Evolutionary conservation across 129 eudicot genomes (phyloP).

Genomic region (Flaveria linearis): DNA sequence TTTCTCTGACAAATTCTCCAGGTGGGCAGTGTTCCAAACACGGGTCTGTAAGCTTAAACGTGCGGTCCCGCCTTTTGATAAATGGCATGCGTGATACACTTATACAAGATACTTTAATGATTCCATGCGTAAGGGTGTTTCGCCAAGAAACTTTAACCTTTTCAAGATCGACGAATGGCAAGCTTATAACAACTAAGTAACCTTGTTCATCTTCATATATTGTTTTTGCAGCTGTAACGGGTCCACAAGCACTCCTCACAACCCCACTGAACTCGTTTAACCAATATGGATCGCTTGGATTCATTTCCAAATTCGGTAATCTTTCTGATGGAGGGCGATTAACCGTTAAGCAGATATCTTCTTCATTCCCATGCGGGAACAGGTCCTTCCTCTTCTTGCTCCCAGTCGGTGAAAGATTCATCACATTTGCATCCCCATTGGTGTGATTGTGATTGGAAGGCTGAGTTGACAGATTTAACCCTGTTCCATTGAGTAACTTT

Average conservation of each 20-base stretch:
- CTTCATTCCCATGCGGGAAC: constrained; percentile 56
- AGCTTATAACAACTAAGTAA: constrained; percentile 66
- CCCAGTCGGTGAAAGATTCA: constrained; percentile 61
- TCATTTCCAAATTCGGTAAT: constrained; percentile 54
- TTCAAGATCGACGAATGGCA: constrained; percentile 84
- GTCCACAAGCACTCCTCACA: constrained; percentile 66
- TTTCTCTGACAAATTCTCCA: constrained; percentile 87
- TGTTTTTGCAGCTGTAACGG: constrained; percentile 84
- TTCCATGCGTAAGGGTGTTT: constrained; percentile 77
- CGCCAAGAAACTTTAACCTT: constrained; percentile 92
- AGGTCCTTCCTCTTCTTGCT: constrained; percentile 71
- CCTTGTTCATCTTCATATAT: constrained; percentile 83
- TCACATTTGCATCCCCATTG: constrained; percentile 56
- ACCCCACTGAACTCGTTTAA: constrained; percentile 66
- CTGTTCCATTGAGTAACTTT: constrained; percentile 69
- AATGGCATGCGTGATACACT: constrained; percentile 73
- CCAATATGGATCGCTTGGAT: constrained; percentile 76
- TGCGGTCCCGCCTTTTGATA: constrained; percentile 69
- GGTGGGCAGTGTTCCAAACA: constrained; percentile 93
- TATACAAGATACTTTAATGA: constrained; percentile 75
- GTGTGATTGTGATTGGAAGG: constrained; percentile 50
- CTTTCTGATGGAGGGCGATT: constrained; percentile 47
- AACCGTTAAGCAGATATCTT: constrained; percentile 55
- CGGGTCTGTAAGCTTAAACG: constrained; percentile 69
- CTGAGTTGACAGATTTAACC: constrained; percentile 64